Evolutionary conservation across 371 early-diverging fungal genomes (phyloP), one percentile per base, ranked within the genome.

Genomic region (Syncephalastrum sp.): DNA sequence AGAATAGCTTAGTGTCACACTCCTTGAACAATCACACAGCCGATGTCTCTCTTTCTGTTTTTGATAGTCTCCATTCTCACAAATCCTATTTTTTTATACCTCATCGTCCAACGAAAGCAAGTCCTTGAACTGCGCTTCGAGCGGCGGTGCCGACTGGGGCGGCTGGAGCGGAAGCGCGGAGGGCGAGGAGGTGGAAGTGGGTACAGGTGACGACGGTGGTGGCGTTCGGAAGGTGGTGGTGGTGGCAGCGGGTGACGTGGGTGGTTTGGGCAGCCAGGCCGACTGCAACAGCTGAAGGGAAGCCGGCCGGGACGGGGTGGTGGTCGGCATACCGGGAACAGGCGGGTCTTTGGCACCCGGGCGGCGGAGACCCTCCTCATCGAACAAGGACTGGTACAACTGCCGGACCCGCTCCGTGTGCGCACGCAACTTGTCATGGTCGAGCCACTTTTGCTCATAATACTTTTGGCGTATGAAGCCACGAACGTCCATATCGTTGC

Each of bases 381-480:
- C 47, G 19, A 24, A 25, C 16, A 38, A 17, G 16, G 42, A 44
- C 17, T 10, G 17, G 10, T 33, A 47, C 25, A 47, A 46, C 47
- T 47, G 29, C 13, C 67, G 69, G 0, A 77, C 65, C 8, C 44
- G 27, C 19, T 73, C 61, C 14, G 61, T 63, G 53, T 77, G 77
- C 6, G 16, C 33, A 8, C 60, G 49, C 21, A 63, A 57, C 42
- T 47, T 50, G 17, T 62, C 50, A 6, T 62, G 62, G 56, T 73
- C 65, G 54, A 73, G 27, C 77, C 77, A 77, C 51, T 75, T 75
- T 48, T 70, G 72, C n/a, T 75, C 76, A 48, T 66, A 51, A n/a
- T 72, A 72, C 33, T 77, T 77, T 68, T 77, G 77, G 50, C 74
- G 67, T 60, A 77, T 77, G 53, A 77, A 77, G 21, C 59, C 51